Conservation (phyloP, 805 yeast species). For the Spathaspora sp. region DNA sequence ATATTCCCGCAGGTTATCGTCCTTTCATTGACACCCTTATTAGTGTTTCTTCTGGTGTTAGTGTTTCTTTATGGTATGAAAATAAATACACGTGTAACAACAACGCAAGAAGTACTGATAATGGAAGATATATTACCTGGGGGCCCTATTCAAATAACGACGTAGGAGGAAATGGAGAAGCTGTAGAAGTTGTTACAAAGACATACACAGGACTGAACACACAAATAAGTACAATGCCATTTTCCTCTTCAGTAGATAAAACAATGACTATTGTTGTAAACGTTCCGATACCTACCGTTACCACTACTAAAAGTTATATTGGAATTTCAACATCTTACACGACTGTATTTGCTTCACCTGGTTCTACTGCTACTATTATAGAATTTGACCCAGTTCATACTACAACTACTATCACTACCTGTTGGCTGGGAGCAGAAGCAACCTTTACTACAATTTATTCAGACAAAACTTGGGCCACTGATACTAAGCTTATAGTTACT, state of each 20-base stretch:
- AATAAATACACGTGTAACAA: conserved; percentile 10
- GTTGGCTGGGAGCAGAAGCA: background rate
- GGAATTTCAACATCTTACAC: conserved; percentile 6
- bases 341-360: conserved; percentile 15
- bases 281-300: conserved; percentile 15
- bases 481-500: background rate
- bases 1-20: conserved; percentile 21
- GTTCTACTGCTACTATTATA: conserved; percentile 17
- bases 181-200: conserved; percentile 10
- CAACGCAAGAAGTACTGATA: conserved; percentile 4
- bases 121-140: conserved; percentile 13
- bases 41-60: background rate
- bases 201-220: conserved; percentile 19
- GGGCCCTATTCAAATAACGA: background rate
- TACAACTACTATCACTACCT: background rate
- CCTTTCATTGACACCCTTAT: conserved; percentile 13
- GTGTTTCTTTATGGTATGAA: background rate
- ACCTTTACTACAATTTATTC: background rate
- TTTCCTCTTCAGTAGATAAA: conserved; percentile 9
- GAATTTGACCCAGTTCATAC: conserved; percentile 5
- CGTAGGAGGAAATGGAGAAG: conserved; percentile 12
- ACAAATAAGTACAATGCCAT: conserved; percentile 16
- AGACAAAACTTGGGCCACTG: background rate
- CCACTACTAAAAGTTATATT: conserved; percentile 9
- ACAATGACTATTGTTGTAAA: conserved; percentile 20